Evolutionary conservation across 805 yeast genomes (phyloP), one percentile per base, ranked within the genome.

Genomic region (Komagataella phaffii): DNA sequence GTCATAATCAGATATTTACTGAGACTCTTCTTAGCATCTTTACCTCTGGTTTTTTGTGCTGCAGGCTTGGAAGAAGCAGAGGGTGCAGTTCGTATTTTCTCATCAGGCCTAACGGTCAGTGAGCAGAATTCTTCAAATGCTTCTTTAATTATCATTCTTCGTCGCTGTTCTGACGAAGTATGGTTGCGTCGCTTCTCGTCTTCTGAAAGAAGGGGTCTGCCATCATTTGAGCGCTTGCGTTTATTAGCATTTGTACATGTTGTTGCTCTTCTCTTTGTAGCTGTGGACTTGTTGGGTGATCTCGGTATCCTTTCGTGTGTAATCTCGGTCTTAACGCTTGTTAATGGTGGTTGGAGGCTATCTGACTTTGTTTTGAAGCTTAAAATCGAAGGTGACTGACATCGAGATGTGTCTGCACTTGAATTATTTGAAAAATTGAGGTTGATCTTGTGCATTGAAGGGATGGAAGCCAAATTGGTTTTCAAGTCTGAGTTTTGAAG

Each of bases 101-200:
- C 57, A 12, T 53, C 57, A 7, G 53, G 51, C 2, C 55, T 44
- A 21, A 57, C 51, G 8, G 65, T 59, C 7, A 65, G 55, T 2
- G 52, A 55, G 21, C 66, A 61, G 18, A 71, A 56, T 14, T 58
- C 47, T 45, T 69, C 71, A 54, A 66, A 71, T 2, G 74, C 67
- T 12, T 58, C 60, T 52, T 65, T 68, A 21, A 71, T 70, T 51
- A 61, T 57, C 44, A 60, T 57, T 47, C 75, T 58, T 30, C 75
- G 57, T 52, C 61, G 62, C 54, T 70, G 72, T 56, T 71, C 75
- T 21, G 69, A 64, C 19, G 63, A 58, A 7, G 70, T 64, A 56
- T 71, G 75, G 50, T 66, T 62, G 36, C 56, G 49, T 47, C 70
- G 58, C 52, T 64, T 67, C 53, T 71, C 71, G 47, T 65, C 62